Percentiles rank a stretch among this genome's conserved stretches.
phyloP scores from a whole-genome alignment of 192 early-diverging fungal genomes.

The Backusella luteola region DNA sequence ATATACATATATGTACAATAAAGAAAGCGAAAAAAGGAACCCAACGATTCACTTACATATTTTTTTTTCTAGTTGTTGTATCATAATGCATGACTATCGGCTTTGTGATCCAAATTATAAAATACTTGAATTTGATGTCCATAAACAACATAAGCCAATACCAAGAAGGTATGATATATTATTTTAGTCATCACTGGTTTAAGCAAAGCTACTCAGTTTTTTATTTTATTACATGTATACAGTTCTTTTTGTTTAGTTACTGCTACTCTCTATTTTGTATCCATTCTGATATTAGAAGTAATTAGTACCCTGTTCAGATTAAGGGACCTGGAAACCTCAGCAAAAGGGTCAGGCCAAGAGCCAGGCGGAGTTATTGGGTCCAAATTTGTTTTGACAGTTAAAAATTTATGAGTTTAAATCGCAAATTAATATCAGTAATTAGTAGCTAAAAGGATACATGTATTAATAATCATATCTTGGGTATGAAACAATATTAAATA shows the following conservation, averaged over 20 bases:
- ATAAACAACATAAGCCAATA: background rate
- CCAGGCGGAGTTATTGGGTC: background rate
- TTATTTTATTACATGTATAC: background rate
- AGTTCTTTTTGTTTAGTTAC: background rate
- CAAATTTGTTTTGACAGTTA: background rate
- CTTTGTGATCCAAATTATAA: background rate
- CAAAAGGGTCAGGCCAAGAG: background rate
- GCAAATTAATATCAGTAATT: background rate
- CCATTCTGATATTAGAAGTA: background rate
- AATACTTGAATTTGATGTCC: background rate
- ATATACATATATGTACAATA: background rate
- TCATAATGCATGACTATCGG: background rate
- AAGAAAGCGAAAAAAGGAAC: background rate
- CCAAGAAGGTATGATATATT: background rate
- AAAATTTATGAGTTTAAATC: constrained; percentile 1
- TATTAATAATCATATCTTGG: background rate
- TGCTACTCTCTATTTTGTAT: background rate
- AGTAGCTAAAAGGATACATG: background rate
- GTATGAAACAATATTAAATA: background rate
- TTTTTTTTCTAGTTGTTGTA: background rate
- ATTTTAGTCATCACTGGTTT: background rate
- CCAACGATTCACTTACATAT: background rate
- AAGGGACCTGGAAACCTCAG: background rate
- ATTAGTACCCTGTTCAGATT: background rate
- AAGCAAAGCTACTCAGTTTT: background rate